phyloP scores from a whole-genome alignment of 495 filamentous ascomycete genomes.

The Penicillium simplicissimum region DNA sequence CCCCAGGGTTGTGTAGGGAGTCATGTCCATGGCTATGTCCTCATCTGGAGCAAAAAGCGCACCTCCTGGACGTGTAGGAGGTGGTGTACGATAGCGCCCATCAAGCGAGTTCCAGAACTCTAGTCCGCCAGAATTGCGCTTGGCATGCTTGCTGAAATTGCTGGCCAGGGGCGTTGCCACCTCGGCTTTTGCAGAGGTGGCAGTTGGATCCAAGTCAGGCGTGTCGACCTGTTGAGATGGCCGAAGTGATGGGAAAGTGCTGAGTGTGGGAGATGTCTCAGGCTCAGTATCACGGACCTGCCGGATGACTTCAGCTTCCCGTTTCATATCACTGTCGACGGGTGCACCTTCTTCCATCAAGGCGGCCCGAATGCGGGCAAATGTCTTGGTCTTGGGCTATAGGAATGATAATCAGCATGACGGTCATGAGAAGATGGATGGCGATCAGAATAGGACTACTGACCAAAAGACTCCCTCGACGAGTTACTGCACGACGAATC shows the following conservation, averaged over 20 bases:
- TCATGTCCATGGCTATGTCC: conserved; percentile 75
- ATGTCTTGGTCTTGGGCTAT: conserved; percentile 91
- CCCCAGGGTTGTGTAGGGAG: conserved; percentile 53
- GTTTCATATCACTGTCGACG: conserved; percentile 81
- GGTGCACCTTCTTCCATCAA: conserved; percentile 85
- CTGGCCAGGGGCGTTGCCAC: conserved; percentile 52
- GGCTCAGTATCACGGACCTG: conserved; percentile 81
- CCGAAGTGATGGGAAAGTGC: conserved; percentile 42
- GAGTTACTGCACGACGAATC: conserved; percentile 69
- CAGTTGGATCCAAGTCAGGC: conserved; percentile 60
- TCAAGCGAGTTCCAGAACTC: conserved; percentile 83
- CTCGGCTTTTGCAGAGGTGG: conserved; percentile 58
- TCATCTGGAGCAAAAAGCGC: conserved; percentile 68
- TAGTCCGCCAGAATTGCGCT: conserved; percentile 67
- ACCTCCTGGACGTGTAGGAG: conserved; percentile 53
- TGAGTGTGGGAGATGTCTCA: conserved; percentile 40
- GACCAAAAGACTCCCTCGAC: conserved; percentile 86
- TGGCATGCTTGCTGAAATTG: conserved; percentile 71
- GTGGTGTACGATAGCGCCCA: conserved; percentile 61
- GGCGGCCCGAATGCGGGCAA: conserved; percentile 87
- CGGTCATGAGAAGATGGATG: background rate
- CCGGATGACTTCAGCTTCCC: conserved; percentile 91
- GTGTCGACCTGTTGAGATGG: conserved; percentile 49
- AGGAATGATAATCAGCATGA: conserved; percentile 4
- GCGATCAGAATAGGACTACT: conserved; percentile 21